These are phyloP conservation scores for Thinopyrum elongatum DNA, from an alignment of 176 grass and related monocot species.

Conservation along the genomic window DNA sequence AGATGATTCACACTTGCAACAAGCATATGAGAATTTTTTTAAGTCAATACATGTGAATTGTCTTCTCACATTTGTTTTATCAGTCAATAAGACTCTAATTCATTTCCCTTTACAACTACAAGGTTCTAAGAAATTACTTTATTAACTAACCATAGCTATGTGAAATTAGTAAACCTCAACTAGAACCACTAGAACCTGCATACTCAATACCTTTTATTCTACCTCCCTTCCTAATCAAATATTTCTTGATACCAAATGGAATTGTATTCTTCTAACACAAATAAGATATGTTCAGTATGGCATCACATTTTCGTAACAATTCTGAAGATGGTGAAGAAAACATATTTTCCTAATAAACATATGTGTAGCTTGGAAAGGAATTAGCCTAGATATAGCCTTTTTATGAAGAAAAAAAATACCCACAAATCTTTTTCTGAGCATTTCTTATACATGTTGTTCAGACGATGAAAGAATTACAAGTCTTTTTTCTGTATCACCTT, in stretches of 20 bases:
- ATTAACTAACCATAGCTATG: neutral
- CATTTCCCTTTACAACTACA: neutral
- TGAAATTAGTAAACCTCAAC: too few relatives aligned
- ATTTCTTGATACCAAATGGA: constrained; percentile 2
- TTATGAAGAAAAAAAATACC: neutral
- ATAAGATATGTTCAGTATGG: neutral
- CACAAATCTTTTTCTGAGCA: neutral
- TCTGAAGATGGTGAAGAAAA: neutral
- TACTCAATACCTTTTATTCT: neutral
- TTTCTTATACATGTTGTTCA: neutral
- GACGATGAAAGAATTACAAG: neutral
- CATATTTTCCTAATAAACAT: neutral
- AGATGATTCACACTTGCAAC: neutral
- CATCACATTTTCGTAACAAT: neutral
- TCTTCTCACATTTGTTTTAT: neutral
- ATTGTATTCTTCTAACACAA: neutral
- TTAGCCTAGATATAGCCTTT: neutral
- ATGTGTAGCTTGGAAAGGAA: neutral
- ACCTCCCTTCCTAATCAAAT: neutral
- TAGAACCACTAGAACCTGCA: neutral
- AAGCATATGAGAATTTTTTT: neutral
- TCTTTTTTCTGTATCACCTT: neutral
- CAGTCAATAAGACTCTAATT: neutral
- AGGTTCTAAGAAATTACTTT: neutral
- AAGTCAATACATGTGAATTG: neutral